Percentiles rank a stretch among this genome's conserved stretches.
Conservation (phyloP, 2,329 filamentous ascomycete species). For the Chaetomium olivaceum region DNA sequence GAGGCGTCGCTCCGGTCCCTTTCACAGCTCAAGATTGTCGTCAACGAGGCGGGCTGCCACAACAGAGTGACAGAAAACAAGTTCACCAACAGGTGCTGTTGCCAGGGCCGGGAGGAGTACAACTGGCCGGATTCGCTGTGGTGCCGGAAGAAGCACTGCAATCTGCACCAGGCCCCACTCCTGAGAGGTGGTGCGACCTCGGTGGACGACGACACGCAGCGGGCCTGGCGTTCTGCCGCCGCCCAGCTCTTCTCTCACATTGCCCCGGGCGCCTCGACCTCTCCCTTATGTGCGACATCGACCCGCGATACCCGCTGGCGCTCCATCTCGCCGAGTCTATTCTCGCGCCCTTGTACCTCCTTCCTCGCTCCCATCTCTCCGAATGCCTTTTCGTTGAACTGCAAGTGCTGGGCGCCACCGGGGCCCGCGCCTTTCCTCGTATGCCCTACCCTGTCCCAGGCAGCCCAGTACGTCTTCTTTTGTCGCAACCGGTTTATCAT, state of each 20-base stretch:
- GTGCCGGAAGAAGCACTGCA: slow-evolving; percentile 4
- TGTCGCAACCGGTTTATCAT: slow-evolving; percentile 13
- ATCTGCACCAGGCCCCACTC: slow-evolving; percentile 10
- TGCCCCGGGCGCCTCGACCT: slow-evolving; percentile 13
- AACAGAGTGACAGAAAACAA: slow-evolving; percentile 1
- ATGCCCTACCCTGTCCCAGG: slow-evolving; percentile 5
- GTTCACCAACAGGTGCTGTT: not conserved
- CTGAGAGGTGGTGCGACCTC: not conserved
- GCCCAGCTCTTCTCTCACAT: slow-evolving; percentile 11
- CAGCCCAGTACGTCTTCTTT: slow-evolving; percentile 13
- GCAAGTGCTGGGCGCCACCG: slow-evolving; percentile 11
- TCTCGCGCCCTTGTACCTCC: slow-evolving; percentile 7
- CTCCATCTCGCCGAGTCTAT: slow-evolving; percentile 13
- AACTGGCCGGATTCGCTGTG: not conserved
- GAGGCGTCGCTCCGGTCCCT: slow-evolving; percentile 9
- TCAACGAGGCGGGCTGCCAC: slow-evolving; percentile 10
- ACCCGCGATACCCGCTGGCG: slow-evolving; percentile 10
- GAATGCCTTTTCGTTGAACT: slow-evolving; percentile 10
- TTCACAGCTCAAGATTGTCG: slow-evolving; percentile 11
- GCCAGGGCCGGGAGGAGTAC: not conserved
- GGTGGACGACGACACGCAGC: slow-evolving; percentile 3
- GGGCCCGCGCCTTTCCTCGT: slow-evolving; percentile 10
- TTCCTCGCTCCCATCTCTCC: slow-evolving; percentile 11
- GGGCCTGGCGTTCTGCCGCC: slow-evolving; percentile 12
- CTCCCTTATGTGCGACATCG: slow-evolving; percentile 11